phyloP scores from a whole-genome alignment of 2,329 filamentous ascomycete genomes.

The Helicocarpus griseus region DNA sequence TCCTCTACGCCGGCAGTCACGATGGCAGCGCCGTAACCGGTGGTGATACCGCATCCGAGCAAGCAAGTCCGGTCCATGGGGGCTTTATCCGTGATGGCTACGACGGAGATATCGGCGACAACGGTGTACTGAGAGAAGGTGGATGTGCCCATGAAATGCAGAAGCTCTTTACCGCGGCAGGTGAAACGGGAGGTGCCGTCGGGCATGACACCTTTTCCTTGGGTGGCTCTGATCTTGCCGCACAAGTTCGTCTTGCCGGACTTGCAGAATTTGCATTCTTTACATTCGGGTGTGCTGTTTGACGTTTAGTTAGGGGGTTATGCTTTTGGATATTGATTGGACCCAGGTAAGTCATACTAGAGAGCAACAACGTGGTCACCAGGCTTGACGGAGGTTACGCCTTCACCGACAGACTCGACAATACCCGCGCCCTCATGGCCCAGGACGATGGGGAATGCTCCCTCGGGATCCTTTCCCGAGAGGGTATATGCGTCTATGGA shows the following conservation, averaged over 20 bases:
- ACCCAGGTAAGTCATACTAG: conserved; percentile 49
- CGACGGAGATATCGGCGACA: conserved; percentile 95
- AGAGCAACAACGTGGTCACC: conserved; percentile 87
- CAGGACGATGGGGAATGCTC: conserved; percentile 78
- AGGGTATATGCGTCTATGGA: conserved; percentile 77
- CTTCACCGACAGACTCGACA: conserved; percentile 88
- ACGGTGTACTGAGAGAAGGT: conserved; percentile 99
- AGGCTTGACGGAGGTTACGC: conserved; percentile 85
- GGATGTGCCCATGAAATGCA: conserved; percentile 98
- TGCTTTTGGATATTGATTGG: background rate
- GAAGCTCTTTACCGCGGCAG: conserved; percentile 86
- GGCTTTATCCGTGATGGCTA: conserved; percentile 80
- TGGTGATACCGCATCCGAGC: conserved; percentile 96
- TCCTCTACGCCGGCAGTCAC: conserved; percentile 89
- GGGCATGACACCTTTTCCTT: conserved; percentile 93
- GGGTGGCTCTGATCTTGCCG: conserved; percentile 95
- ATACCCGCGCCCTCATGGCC: conserved; percentile 88
- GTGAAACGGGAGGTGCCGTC: conserved; percentile 92
- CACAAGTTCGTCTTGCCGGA: conserved; percentile 99
- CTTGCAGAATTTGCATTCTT: conserved; percentile 99
- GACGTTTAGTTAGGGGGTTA: conserved; percentile 14
- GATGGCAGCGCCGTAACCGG: conserved; percentile 88
- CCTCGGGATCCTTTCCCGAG: conserved; percentile 94
- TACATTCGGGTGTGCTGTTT: conserved; percentile 89
- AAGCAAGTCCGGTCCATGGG: conserved; percentile 94